Base-by-base conservation (phyloP, 1,284 basidiomycete species). In the Cutaneotrichosporon spelunceum region DNA sequence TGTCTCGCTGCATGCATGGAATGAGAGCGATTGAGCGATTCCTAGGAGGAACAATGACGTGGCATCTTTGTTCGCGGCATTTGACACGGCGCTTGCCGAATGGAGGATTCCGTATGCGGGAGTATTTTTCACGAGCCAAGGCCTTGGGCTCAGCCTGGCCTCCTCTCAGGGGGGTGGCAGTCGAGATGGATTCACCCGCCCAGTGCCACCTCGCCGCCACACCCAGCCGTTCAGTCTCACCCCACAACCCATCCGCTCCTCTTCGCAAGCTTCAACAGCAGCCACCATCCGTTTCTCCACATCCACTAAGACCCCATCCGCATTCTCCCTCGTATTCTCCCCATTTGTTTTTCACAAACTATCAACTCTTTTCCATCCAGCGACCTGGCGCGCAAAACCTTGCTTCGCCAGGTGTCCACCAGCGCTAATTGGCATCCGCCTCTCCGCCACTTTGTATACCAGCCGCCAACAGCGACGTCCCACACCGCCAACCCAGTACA, bases 241-340 rank as follows among this genome's bases (percentile, higher is more conserved):
- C 30, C 30, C 13, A 33, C 24, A 47, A 21, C 21, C 44, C 23
- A n/a, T 21, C 23, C 19, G 29, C 14, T n/a, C 42, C 9, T 11
- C 45, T 19, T 8, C 39, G 19, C 39, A 16, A n/a, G 36, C 36
- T 13, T 33, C 30, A 39, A 13, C 36, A 39, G 36, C 4, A 39
- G 36, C 36, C 36, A 39, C 36, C 13, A 39, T 39, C 42, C 44
- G 27, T 27, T 16, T 26, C 10, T 33, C 30, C 8, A 2, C 56
- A 23, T 39, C 47, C 47, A 44, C 30, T 19, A 10, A 23, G n/a
- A 49, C 26, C 26, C n/a, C 48, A 27, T 50, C 48, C 48, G 16
- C 48, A 29, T 19, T 26, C 23, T 30, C 48, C 29, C n/a, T 24
- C 29, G n/a, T 49, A 42, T 52, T 39, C 49, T 29, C 23, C 57